These are phyloP conservation scores for Yarrowia keelungensis DNA, from an alignment of 805 yeast species.

Conservation along the genomic window DNA sequence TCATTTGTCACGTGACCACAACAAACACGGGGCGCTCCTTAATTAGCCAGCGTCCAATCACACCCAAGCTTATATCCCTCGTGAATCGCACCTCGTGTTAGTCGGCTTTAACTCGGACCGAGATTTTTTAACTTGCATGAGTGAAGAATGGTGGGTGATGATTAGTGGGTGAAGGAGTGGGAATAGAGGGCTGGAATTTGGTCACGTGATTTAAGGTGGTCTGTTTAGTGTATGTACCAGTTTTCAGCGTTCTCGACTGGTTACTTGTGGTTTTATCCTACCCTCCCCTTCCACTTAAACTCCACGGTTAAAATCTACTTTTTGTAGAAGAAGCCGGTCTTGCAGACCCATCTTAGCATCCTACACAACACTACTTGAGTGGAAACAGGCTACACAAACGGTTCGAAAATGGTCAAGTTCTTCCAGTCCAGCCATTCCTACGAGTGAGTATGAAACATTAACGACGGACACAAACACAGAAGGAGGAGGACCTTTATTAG, in stretches of 20 bases:
- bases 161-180: background rate
- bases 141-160: too few relatives aligned
- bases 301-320: background rate
- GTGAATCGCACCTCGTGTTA: slow-evolving; percentile 25
- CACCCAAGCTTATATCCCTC: slow-evolving; percentile 19
- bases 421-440: slow-evolving; percentile 63
- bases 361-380: slow-evolving; percentile 26
- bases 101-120: slow-evolving; percentile 31
- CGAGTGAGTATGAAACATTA: slow-evolving; percentile 49
- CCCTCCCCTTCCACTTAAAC: background rate
- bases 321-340: slow-evolving; percentile 1
- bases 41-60: background rate
- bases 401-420: slow-evolving; percentile 64
- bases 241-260: background rate
- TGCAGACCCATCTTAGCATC: slow-evolving; percentile 27
- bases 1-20: background rate
- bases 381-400: background rate
- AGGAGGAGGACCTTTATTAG: too few relatives aligned
- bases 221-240: background rate
- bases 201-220: rapidly evolving
- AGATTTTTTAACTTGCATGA: slow-evolving; percentile 17
- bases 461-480: too few relatives aligned
- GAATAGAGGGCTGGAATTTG: background rate
- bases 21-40: background rate
- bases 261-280: background rate